A percentile compares a stretch with the other conserved stretches of the same genome.
Conservation (phyloP, 495 filamentous ascomycete species). For the Viridothelium virens region DNA sequence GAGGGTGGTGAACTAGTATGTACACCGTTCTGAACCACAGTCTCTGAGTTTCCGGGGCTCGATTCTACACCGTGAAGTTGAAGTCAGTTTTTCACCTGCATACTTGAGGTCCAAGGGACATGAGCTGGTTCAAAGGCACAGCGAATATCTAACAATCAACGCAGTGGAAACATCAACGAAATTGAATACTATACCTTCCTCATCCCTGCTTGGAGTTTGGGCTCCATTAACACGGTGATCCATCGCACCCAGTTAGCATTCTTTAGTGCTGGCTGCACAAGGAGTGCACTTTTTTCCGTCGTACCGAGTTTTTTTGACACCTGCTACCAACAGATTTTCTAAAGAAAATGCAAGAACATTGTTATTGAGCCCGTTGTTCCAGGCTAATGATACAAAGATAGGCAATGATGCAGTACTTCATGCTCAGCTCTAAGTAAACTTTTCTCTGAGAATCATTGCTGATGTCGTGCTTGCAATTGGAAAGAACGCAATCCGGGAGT, state of each 20-base stretch:
- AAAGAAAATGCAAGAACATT: too few species aligned
- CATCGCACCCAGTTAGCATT: too few species aligned
- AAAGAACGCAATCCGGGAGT: constrained; percentile 4
- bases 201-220: not conserved
- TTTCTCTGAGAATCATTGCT: not conserved
- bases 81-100: not conserved
- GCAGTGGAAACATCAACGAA: not conserved
- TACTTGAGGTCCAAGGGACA: too few species aligned
- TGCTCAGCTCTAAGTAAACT: not conserved
- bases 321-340: too few species aligned
- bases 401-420: not conserved
- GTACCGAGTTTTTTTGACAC: too few species aligned
- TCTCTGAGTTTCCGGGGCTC: not conserved
- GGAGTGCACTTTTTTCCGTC: too few species aligned
- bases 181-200: not conserved
- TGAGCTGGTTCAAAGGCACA: not conserved
- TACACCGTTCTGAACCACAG: not conserved
- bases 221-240: not conserved
- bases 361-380: not conserved
- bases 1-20: not conserved
- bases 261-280: too few species aligned
- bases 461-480: not conserved
- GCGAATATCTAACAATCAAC: not conserved
- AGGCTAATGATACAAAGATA: not conserved
- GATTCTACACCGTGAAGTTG: not conserved